Evolutionary conservation across 495 filamentous ascomycete species (phyloP), one percentile per base, ranked within the genome.

Genomic region (Lophiostoma macrostomum): DNA sequence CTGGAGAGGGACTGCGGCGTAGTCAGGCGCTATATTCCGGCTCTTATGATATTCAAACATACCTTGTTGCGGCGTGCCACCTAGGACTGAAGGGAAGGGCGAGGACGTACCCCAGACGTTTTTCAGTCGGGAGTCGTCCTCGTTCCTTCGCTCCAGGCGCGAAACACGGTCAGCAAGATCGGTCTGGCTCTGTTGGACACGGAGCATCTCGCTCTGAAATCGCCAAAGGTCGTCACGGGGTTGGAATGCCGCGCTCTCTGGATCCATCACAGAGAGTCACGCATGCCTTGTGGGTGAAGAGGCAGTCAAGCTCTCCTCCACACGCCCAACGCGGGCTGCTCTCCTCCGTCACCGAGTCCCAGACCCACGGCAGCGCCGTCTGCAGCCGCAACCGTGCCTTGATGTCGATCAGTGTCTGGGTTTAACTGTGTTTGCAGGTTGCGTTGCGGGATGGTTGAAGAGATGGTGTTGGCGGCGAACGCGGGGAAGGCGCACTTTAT

Each of bases 121-220:
- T 68, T 86, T 95, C 65, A 94, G 68, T 31, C 84, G 79, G 29
- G 86, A 83, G 75, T 95, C 89, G 39, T 83, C 82, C 48, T 90
- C 88, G 52, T 89, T 86, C 48, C 84, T 83, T 55, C 87, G 84
- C 69, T 96, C 90, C 47, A 96, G 73, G 40, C 85, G 74, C 20
- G 82, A 72, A 53, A 96, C 74, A 45, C 90, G 78, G 59, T 95
- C 89, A n/a, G 80, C 76, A 70, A 95, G 89, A 58, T 87, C 83
- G 59, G 78, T 77, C 67, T 95, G 89, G 40, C 85, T 75, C 53
- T 81, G 74, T 56, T 91, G 86, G 32, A 95, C 74, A 63, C 87
- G 84, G 70, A 84, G 88, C 73, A 96, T 76, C 61, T 95, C 88
- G 73, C 88, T 86, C 66, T 91, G 85, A 52, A 95, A 77, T 72